Conservation (phyloP, 1,284 basidiomycete genomes). For the Austroboletus niveus region DNA sequence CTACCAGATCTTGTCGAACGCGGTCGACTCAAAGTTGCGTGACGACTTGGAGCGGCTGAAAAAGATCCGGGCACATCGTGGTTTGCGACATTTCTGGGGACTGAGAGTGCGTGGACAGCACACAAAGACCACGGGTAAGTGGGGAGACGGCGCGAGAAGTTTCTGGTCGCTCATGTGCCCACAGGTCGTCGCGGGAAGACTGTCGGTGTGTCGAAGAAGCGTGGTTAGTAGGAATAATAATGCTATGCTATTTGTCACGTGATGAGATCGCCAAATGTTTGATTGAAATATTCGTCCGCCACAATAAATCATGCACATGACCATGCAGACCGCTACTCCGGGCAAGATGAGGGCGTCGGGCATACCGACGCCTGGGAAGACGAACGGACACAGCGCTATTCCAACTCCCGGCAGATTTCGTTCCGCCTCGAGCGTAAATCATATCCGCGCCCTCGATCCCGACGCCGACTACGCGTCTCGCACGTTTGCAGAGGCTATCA, state of each 20-base stretch:
- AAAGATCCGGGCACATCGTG: constrained; percentile 99
- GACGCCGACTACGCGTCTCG: constrained; percentile 57
- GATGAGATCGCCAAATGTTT: constrained; percentile 9
- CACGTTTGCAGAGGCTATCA: constrained; percentile 74
- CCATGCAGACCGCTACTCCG: constrained; percentile 45
- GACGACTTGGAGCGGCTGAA: constrained; percentile 98
- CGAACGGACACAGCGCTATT: constrained; percentile 42
- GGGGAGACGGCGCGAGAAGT: background rate
- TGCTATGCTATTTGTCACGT: constrained; percentile 19
- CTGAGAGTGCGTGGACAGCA: constrained; percentile 96
- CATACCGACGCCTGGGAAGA: constrained; percentile 59
- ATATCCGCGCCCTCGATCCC: constrained; percentile 30
- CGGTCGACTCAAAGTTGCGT: constrained; percentile 97
- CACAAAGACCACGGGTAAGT: constrained; percentile 96
- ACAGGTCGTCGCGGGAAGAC: constrained; percentile 87
- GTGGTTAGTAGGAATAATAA: constrained; percentile 53
- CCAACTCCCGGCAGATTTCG: constrained; percentile 71
- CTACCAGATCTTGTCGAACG: constrained; percentile 95
- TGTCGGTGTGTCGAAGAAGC: constrained; percentile 92
- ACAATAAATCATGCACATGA: background rate
- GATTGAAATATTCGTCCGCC: background rate
- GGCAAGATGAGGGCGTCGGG: constrained; percentile 53
- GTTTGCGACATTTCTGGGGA: constrained; percentile 97
- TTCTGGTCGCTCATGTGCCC: constrained; percentile 2
- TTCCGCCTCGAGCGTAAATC: constrained; percentile 53